A percentile compares a stretch with the other conserved stretches of the same genome.
These are phyloP conservation scores for Aspergillaceae sp. DNA, from an alignment of 2,329 filamentous ascomycete genomes.

Conservation along the genomic window DNA sequence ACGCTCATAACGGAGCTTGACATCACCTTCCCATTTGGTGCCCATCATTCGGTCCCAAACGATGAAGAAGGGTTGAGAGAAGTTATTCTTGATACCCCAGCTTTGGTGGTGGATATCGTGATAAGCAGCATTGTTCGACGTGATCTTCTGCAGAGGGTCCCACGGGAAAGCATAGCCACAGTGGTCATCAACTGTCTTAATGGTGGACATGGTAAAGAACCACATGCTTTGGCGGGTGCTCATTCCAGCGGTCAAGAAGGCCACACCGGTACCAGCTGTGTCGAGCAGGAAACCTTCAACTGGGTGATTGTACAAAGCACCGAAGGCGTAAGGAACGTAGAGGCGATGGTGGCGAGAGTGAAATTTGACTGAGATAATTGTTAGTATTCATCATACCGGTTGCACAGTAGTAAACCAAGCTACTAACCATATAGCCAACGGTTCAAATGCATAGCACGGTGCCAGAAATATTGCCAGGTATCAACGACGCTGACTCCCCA, in stretches of 20 bases:
- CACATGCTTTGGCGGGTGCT: slow-evolving; percentile 76
- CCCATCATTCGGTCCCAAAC: slow-evolving; percentile 82
- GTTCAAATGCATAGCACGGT: slow-evolving; percentile 95
- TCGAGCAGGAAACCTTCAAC: slow-evolving; percentile 90
- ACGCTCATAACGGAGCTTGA: slow-evolving; percentile 51
- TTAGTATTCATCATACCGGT: not conserved
- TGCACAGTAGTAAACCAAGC: not conserved
- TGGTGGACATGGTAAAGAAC: slow-evolving; percentile 80
- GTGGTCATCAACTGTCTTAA: slow-evolving; percentile 97
- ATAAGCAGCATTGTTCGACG: slow-evolving; percentile 90
- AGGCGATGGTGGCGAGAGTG: slow-evolving; percentile 94
- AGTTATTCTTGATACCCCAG: slow-evolving; percentile 81
- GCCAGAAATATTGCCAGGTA: slow-evolving; percentile 97
- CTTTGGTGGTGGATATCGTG: slow-evolving; percentile 98
- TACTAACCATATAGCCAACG: slow-evolving; percentile 88
- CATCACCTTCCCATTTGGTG: slow-evolving; percentile 72
- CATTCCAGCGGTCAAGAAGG: slow-evolving; percentile 73
- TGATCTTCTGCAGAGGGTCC: slow-evolving; percentile 86
- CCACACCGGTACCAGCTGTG: slow-evolving; percentile 75
- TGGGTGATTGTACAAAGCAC: slow-evolving; percentile 93
- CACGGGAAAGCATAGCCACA: slow-evolving; percentile 93
- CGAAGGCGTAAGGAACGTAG: slow-evolving; percentile 95
- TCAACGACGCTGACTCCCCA: slow-evolving; percentile 71
- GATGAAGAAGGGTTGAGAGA: slow-evolving; percentile 59
- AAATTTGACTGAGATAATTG: slow-evolving; percentile 58